phyloP scores from a whole-genome alignment of 2,329 filamentous ascomycete genomes.

The Aspergillus sp. region DNA sequence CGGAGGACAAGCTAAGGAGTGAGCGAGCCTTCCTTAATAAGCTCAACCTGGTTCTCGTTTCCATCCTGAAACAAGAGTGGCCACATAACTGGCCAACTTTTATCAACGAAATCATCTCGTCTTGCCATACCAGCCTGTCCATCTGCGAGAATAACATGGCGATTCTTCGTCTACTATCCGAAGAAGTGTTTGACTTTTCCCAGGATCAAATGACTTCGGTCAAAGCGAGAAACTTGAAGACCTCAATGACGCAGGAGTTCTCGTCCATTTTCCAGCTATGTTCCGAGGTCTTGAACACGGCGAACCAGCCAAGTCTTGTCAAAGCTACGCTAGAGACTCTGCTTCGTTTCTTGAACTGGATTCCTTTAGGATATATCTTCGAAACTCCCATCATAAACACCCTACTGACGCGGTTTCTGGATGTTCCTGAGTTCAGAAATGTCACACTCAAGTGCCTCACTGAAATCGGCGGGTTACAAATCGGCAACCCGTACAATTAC shows the following conservation, averaged over 20 bases:
- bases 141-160: conserved; percentile 99
- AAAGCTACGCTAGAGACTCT: conserved; percentile 97
- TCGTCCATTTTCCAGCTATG: conserved; percentile 98
- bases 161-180: conserved; percentile 89
- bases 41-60: conserved; percentile 95
- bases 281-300: conserved; percentile 89
- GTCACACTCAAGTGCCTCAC: conserved; percentile 95
- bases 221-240: conserved; percentile 95
- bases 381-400: conserved; percentile 97
- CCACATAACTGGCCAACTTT: conserved; percentile 99
- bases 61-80: conserved; percentile 98
- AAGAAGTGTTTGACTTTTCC: conserved; percentile 98
- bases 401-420: conserved; percentile 85
- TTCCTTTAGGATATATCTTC: conserved; percentile 96
- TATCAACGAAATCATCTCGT: conserved; percentile 98
- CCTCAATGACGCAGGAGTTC: conserved; percentile 98
- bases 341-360: conserved; percentile 98
- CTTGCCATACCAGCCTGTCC: conserved; percentile 90
- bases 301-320: conserved; percentile 82
- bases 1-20: conserved; percentile 80
- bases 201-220: conserved; percentile 99
- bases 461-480: conserved; percentile 92
- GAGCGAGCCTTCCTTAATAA: conserved; percentile 95
- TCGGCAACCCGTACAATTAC: conserved; percentile 73
- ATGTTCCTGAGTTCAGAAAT: conserved; percentile 93